phyloP scores from a whole-genome alignment of 2,329 filamentous ascomycete genomes.

The Ampelomyces quisqualis region DNA sequence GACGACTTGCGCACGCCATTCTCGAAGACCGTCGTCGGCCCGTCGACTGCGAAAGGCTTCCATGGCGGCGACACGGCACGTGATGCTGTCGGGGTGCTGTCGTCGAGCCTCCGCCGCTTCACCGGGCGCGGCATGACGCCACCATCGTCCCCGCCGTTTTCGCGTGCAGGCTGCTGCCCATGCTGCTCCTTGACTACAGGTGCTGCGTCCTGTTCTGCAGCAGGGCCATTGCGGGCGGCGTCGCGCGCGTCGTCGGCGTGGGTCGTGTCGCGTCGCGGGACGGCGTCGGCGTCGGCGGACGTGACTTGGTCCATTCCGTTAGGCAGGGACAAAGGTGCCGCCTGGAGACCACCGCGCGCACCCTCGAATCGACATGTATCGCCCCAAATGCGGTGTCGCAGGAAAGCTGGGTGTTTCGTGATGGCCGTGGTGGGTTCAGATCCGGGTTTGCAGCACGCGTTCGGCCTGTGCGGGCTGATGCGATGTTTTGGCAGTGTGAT shows the following conservation, averaged over 20 bases:
- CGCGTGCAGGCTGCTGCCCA: slow-evolving; percentile 14
- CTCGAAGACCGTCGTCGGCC: slow-evolving; percentile 79
- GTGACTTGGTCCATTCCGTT: slow-evolving; percentile 37
- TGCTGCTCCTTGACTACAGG: slow-evolving; percentile 36
- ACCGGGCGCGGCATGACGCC: slow-evolving; percentile 39
- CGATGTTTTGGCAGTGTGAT: slow-evolving; percentile 20
- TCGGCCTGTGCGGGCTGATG: slow-evolving; percentile 28
- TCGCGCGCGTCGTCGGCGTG: slow-evolving; percentile 20
- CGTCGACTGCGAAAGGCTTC: slow-evolving; percentile 82
- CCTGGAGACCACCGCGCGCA: slow-evolving; percentile 37
- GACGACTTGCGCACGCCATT: slow-evolving; percentile 64
- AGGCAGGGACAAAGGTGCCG: slow-evolving; percentile 26
- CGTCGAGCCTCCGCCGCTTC: slow-evolving; percentile 64
- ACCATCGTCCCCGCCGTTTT: slow-evolving; percentile 25
- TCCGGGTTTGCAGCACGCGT: slow-evolving; percentile 27
- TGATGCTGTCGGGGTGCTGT: slow-evolving; percentile 43
- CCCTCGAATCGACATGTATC: slow-evolving; percentile 34
- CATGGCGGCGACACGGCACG: slow-evolving; percentile 79
- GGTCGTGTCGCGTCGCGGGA: slow-evolving; percentile 26
- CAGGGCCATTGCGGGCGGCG: slow-evolving; percentile 18
- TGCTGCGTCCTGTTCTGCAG: slow-evolving; percentile 16
- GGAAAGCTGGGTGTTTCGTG: slow-evolving; percentile 17
- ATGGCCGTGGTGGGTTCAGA: slow-evolving; percentile 34
- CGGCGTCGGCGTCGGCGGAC: slow-evolving; percentile 34
- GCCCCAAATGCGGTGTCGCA: slow-evolving; percentile 25